A percentile compares a stretch with the other conserved stretches of the same genome.
phyloP scores from a whole-genome alignment of 202 grass and related monocot genomes.

The Bolboschoenoplectus hybrid region DNA sequence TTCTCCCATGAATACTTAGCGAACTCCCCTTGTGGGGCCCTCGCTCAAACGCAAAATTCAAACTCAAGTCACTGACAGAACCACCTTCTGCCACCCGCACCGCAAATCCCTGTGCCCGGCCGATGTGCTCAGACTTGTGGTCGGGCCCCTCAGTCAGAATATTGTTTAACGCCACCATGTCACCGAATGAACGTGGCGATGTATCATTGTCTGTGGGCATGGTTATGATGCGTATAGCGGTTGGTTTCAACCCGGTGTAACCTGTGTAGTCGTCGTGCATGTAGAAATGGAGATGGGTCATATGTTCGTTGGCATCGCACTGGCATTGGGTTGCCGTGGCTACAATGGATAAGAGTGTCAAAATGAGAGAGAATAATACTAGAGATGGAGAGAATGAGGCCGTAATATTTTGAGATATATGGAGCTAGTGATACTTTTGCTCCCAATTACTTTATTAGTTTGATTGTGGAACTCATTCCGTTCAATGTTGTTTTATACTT shows the following conservation, averaged over 20 bases:
- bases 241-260: constrained; percentile 35
- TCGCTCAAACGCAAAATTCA: constrained; percentile 51
- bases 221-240: constrained; percentile 45
- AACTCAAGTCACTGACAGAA: constrained; percentile 44
- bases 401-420: neutral
- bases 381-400: neutral
- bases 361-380: neutral
- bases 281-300: constrained; percentile 56
- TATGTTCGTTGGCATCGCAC: neutral
- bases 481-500: neutral
- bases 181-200: constrained; percentile 34
- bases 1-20: constrained; percentile 43
- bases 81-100: constrained; percentile 49
- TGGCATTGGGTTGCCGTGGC: neutral
- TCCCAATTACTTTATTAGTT: neutral
- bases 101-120: constrained; percentile 46
- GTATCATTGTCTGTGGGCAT: constrained; percentile 11
- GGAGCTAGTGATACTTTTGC: neutral
- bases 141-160: constrained; percentile 41
- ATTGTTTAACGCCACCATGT: constrained; percentile 63
- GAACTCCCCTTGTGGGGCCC: constrained; percentile 53
- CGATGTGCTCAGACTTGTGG: constrained; percentile 30
- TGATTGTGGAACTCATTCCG: neutral
- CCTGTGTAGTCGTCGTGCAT: constrained; percentile 56
- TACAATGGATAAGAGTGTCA: neutral